phyloP scores from a whole-genome alignment of 257 asterid genomes.

The Handroanthus guayacan region DNA sequence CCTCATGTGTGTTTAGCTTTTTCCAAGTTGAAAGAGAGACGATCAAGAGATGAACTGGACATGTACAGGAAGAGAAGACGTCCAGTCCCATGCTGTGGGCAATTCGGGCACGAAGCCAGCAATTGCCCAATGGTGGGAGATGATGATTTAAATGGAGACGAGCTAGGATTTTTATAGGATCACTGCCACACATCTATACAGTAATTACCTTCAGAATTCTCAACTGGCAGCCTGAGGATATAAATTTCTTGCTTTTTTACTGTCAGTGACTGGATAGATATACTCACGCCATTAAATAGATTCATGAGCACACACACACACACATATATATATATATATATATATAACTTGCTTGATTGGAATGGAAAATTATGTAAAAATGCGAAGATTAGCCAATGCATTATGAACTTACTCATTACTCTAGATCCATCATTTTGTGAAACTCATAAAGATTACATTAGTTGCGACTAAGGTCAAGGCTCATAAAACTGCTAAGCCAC shows the following conservation, averaged over 20 bases:
- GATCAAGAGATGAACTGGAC: conserved; percentile 55
- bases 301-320: conserved; percentile 16
- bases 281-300: conserved; percentile 19
- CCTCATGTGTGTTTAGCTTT: conserved; percentile 42
- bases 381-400: conserved; percentile 2
- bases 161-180: conserved; percentile 52
- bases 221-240: conserved; percentile 25
- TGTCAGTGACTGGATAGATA: conserved; percentile 14
- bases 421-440: neutral
- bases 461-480: neutral
- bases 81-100: conserved; percentile 53
- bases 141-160: conserved; percentile 50
- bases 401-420: conserved; percentile 12
- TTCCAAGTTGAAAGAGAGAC: conserved; percentile 51
- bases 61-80: conserved; percentile 58
- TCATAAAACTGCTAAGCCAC: too few relatives aligned
- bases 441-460: neutral
- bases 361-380: conserved; percentile 4
- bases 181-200: neutral
- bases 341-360: neutral
- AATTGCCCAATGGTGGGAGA: conserved; percentile 54
- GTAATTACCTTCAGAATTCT: neutral
- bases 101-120: conserved; percentile 53
- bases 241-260: neutral
- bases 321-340: conserved; percentile 25